These are phyloP conservation scores for Dendrostoma leiphaemia DNA, from an alignment of 2,329 filamentous ascomycete species.

Conservation along the genomic window DNA sequence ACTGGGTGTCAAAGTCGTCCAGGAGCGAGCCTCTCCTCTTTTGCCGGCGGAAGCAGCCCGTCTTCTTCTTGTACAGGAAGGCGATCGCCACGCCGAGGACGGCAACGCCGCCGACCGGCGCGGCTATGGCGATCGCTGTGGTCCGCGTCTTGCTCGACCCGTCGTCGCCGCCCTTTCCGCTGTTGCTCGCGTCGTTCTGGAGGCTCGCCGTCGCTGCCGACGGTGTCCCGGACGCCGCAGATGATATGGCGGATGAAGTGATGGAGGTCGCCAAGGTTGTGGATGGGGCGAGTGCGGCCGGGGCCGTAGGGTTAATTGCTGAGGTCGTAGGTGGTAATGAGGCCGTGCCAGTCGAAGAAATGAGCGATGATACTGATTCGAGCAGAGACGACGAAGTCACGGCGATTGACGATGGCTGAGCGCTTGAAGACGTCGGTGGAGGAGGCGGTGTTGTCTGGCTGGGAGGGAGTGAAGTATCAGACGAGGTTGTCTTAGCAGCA, in stretches of 20 bases:
- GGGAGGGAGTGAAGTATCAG: background rate
- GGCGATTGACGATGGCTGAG: background rate
- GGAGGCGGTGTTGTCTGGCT: background rate
- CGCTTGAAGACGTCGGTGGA: background rate
- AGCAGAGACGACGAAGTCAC: constrained; percentile 4
- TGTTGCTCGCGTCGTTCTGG: background rate
- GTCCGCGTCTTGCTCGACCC: background rate
- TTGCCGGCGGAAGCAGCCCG: constrained; percentile 8
- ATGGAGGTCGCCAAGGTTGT: background rate
- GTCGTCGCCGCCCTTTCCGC: background rate
- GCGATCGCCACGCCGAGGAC: constrained; percentile 5
- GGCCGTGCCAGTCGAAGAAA: constrained; percentile 8
- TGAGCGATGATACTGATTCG: constrained; percentile 12
- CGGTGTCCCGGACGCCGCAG: background rate
- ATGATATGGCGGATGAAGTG: background rate
- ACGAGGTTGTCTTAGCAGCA: background rate
- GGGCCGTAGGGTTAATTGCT: background rate
- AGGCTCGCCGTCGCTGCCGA: background rate
- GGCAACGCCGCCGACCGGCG: constrained; percentile 9
- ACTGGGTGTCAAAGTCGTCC: constrained; percentile 9
- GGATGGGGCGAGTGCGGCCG: background rate
- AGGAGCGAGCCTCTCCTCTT: constrained; percentile 5
- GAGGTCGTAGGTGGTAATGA: background rate
- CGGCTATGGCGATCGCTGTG: constrained; percentile 13
- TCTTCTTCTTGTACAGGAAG: constrained; percentile 13